Conservation (phyloP, 2,329 filamentous ascomycete species). For the Bipolaris cookei region DNA sequence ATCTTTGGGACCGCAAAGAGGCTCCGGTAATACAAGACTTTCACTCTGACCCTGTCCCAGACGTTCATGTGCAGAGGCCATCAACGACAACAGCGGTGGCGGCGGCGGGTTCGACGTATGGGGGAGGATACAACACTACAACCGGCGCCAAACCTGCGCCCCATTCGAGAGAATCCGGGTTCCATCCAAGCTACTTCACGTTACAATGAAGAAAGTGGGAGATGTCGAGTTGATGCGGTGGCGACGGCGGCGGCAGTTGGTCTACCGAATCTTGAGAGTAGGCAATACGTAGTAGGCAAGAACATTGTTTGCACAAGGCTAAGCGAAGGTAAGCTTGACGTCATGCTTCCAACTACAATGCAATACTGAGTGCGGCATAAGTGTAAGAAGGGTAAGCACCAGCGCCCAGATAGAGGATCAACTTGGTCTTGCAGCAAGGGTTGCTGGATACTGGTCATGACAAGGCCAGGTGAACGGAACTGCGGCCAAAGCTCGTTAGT, state of each 20-base stretch:
- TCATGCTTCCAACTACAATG: neutral
- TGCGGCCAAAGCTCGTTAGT: no score
- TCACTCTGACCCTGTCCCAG: neutral
- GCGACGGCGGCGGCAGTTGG: neutral
- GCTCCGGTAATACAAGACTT: slow-evolving; percentile 1
- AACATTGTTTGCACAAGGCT: neutral
- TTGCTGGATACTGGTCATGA: neutral
- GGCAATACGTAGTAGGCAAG: neutral
- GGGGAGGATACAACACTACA: slow-evolving; percentile 9
- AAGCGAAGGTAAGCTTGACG: neutral
- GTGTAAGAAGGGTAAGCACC: neutral
- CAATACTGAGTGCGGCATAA: neutral
- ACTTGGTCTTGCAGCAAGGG: neutral
- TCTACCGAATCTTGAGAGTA: neutral
- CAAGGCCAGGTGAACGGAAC: no score
- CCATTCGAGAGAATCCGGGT: slow-evolving; percentile 1
- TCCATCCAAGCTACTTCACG: slow-evolving; percentile 11
- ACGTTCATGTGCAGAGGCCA: neutral
- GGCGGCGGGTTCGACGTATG: neutral
- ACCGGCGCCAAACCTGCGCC: neutral
- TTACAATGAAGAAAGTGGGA: no score
- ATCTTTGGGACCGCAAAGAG: slow-evolving; percentile 12
- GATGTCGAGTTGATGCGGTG: no score
- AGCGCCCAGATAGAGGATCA: no score
- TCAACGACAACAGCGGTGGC: neutral